Conservation (phyloP, 225 moss, liverwort and hornwort species). For the Pseudisothecium myosuroides region DNA sequence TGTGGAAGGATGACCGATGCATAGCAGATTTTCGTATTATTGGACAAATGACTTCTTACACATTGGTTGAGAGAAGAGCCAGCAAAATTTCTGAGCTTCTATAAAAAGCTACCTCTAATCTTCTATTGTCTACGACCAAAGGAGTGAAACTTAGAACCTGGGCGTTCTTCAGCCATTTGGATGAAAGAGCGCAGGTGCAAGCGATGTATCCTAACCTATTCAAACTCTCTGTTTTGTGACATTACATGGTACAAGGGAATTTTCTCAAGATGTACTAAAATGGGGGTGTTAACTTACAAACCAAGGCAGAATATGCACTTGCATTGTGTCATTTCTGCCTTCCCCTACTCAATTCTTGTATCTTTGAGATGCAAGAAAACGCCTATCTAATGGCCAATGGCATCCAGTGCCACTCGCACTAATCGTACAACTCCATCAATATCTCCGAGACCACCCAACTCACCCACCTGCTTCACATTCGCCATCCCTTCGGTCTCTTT, state of each 20-base stretch:
- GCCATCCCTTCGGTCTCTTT: conserved; percentile 35
- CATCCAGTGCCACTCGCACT: conserved; percentile 51
- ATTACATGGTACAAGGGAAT: conserved; percentile 46
- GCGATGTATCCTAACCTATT: conserved; percentile 35
- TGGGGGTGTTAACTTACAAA: conserved; percentile 34
- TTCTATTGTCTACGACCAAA: conserved; percentile 11
- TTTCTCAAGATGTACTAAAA: conserved; percentile 25
- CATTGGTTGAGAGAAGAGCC: conserved; percentile 12
- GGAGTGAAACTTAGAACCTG: conserved; percentile 8
- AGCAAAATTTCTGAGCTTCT: conserved; percentile 31
- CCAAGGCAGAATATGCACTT: conserved; percentile 21
- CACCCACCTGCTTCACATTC: conserved; percentile 56
- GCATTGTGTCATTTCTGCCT: conserved; percentile 21
- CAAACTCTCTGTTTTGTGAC: conserved; percentile 34
- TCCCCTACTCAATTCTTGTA: conserved; percentile 31
- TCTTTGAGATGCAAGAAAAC: conserved; percentile 23
- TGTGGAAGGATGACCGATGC: background rate
- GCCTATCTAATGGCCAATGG: conserved; percentile 44
- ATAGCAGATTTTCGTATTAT: conserved; percentile 27
- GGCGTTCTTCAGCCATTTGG: conserved; percentile 33
- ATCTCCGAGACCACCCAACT: conserved; percentile 56
- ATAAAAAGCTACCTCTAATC: conserved; percentile 24
- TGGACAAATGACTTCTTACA: conserved; percentile 46
- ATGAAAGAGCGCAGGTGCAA: conserved; percentile 31
- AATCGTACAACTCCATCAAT: conserved; percentile 61